Evolutionary conservation across 495 filamentous ascomycete species (phyloP).

Genomic region (Penicillium lividum): DNA sequence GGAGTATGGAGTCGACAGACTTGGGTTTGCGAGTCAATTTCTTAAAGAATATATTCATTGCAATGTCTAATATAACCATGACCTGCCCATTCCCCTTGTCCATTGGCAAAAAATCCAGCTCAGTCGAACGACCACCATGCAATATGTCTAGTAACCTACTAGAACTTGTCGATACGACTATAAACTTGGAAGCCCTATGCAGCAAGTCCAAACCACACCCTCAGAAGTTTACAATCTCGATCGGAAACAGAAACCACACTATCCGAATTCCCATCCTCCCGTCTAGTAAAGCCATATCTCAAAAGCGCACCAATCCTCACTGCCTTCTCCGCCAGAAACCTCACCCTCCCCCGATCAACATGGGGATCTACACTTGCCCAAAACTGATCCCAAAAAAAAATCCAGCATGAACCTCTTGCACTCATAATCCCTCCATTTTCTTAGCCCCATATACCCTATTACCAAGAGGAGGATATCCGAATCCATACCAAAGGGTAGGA

Average conservation of each 20-base stretch:
- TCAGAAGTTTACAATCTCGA: neutral
- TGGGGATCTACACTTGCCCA: neutral
- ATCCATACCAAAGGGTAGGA: constrained; percentile 9
- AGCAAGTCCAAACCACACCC: constrained; percentile 1
- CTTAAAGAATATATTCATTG: constrained; percentile 22
- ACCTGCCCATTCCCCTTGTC: neutral
- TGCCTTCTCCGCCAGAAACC: neutral
- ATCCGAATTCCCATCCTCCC: neutral
- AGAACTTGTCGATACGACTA: neutral
- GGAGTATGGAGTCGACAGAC: constrained; percentile 27
- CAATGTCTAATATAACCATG: constrained; percentile 4
- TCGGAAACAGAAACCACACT: constrained; percentile 3
- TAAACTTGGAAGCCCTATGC: neutral
- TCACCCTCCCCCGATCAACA: neutral
- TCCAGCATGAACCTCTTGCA: neutral
- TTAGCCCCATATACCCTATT: constrained; percentile 4
- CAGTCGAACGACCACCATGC: too few relatives aligned
- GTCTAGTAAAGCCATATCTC: constrained; percentile 6
- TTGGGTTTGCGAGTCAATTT: constrained; percentile 15
- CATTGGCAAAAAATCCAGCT: neutral
- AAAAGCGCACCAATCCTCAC: constrained; percentile 7
- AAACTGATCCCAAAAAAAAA: constrained; percentile 9
- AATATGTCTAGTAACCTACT: neutral
- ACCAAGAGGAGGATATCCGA: constrained; percentile 1
- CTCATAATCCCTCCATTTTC: constrained; percentile 1